phyloP scores from a whole-genome alignment of 345 rosid species.

The Odontarrhena argentea region DNA sequence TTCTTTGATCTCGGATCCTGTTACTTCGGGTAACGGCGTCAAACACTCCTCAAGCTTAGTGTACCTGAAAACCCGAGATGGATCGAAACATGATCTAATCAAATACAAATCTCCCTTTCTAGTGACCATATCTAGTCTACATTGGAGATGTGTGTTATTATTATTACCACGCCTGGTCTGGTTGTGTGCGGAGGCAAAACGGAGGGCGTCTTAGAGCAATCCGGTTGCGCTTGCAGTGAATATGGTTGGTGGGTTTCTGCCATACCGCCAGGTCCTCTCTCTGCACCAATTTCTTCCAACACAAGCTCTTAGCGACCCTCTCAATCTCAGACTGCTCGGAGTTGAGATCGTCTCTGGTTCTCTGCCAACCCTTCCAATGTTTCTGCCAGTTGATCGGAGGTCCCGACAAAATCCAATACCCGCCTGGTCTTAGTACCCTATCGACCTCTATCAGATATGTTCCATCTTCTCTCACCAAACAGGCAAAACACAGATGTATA shows the following conservation, averaged over 20 bases:
- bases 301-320: slow-evolving; percentile 61
- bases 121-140: slow-evolving; percentile 13
- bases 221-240: slow-evolving; percentile 67
- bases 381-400: slow-evolving; percentile 90
- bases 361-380: slow-evolving; percentile 82
- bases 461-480: slow-evolving; percentile 56
- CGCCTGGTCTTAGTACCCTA: slow-evolving; percentile 81
- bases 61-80: slow-evolving; percentile 54
- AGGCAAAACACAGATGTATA: background rate
- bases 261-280: slow-evolving; percentile 73
- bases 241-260: slow-evolving; percentile 87
- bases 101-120: background rate
- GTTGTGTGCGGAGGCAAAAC: slow-evolving; percentile 65
- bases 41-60: slow-evolving; percentile 75
- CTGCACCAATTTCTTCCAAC: slow-evolving; percentile 79
- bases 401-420: slow-evolving; percentile 89
- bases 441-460: slow-evolving; percentile 83
- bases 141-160: background rate
- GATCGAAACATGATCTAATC: slow-evolving; percentile 8
- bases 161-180: slow-evolving; percentile 78
- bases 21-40: slow-evolving; percentile 73
- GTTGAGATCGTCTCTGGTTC: slow-evolving; percentile 59
- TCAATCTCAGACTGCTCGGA: slow-evolving; percentile 65
- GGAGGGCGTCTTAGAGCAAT: slow-evolving; percentile 57
- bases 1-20: slow-evolving; percentile 48